phyloP scores from a whole-genome alignment of 805 yeast genomes.

The Candida patagonica region DNA sequence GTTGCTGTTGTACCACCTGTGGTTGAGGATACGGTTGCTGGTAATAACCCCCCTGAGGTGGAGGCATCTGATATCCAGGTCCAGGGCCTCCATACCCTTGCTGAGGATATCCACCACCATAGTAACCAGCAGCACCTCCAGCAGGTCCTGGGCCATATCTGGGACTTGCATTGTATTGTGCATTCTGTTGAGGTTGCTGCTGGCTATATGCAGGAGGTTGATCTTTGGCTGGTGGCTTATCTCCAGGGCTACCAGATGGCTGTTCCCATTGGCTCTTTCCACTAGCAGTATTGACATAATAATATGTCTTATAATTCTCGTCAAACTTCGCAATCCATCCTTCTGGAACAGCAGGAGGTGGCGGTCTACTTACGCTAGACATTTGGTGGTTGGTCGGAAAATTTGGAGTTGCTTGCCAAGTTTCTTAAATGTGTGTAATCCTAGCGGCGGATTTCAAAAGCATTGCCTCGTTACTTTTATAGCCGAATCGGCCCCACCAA shows the following conservation, averaged over 20 bases:
- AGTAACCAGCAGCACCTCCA: slow-evolving; percentile 4
- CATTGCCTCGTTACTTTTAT: too few relatives aligned
- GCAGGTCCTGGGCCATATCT: slow-evolving; percentile 4
- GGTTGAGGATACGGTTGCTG: slow-evolving; percentile 15
- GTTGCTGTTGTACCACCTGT: slow-evolving; percentile 22
- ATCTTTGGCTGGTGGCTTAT: slow-evolving; percentile 10
- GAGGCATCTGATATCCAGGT: slow-evolving; percentile 2
- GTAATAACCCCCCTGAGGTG: slow-evolving; percentile 22
- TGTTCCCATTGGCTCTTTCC: slow-evolving; percentile 88
- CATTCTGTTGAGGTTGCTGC: not conserved
- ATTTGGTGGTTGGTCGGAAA: not conserved
- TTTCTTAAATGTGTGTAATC: too few relatives aligned
- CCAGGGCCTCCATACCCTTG: slow-evolving; percentile 7
- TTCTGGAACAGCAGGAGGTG: slow-evolving; percentile 21
- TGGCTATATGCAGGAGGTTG: slow-evolving; percentile 3
- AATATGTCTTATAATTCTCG: slow-evolving; percentile 49
- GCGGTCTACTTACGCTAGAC: slow-evolving; percentile 15
- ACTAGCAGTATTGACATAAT: slow-evolving; percentile 64
- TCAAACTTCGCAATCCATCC: slow-evolving; percentile 33
- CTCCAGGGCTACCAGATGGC: slow-evolving; percentile 48
- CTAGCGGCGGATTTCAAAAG: too few relatives aligned
- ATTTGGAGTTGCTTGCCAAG: too few relatives aligned
- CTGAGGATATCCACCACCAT: slow-evolving; percentile 5
- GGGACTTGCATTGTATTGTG: not conserved
- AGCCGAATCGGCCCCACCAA: too few relatives aligned